Conservation (phyloP, 192 early-diverging fungal species). For the Coemansia sp. region DNA sequence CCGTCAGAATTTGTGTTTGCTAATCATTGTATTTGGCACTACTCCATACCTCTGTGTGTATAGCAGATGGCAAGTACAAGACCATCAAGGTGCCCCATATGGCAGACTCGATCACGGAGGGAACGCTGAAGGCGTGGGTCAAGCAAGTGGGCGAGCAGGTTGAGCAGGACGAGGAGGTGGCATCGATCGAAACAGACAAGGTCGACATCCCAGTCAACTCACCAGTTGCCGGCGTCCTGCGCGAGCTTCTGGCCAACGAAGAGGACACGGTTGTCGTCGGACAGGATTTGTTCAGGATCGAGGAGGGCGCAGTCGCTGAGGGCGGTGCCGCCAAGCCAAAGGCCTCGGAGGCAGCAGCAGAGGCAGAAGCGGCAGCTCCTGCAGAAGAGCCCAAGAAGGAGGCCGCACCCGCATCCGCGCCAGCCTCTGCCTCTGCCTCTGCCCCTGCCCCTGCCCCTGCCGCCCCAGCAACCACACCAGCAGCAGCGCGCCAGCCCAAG, state of each 20-base stretch:
- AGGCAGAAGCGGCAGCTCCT: slow-evolving; percentile 38
- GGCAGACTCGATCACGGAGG: slow-evolving; percentile 99
- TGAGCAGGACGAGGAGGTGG: slow-evolving; percentile 90
- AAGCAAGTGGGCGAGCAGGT: slow-evolving; percentile 98
- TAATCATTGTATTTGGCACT: not conserved
- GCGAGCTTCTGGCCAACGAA: slow-evolving; percentile 79
- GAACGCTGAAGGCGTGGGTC: slow-evolving; percentile 92
- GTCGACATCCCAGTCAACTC: slow-evolving; percentile 98
- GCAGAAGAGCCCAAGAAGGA: slow-evolving; percentile 33
- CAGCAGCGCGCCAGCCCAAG: slow-evolving; percentile 25
- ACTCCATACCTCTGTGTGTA: not conserved
- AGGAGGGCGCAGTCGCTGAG: slow-evolving; percentile 56
- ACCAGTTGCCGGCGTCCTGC: slow-evolving; percentile 84
- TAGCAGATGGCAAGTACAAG: slow-evolving; percentile 53
- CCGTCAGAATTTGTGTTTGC: not conserved
- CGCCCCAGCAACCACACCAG: slow-evolving; percentile 11
- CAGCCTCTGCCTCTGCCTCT: slow-evolving; percentile 6
- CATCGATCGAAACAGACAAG: slow-evolving; percentile 99
- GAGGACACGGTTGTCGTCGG: slow-evolving; percentile 90
- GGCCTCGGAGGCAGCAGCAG: slow-evolving; percentile 25
- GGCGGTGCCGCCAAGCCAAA: slow-evolving; percentile 50
- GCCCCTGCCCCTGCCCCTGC: slow-evolving; percentile 10
- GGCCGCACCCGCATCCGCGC: slow-evolving; percentile 39
- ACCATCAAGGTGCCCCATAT: slow-evolving; percentile 92
- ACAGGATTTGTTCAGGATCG: slow-evolving; percentile 91